Evolutionary conservation across 108 stramenopile genomes (phyloP), one percentile per base, ranked within the genome.

Genomic region (Fistulifera solaris): DNA sequence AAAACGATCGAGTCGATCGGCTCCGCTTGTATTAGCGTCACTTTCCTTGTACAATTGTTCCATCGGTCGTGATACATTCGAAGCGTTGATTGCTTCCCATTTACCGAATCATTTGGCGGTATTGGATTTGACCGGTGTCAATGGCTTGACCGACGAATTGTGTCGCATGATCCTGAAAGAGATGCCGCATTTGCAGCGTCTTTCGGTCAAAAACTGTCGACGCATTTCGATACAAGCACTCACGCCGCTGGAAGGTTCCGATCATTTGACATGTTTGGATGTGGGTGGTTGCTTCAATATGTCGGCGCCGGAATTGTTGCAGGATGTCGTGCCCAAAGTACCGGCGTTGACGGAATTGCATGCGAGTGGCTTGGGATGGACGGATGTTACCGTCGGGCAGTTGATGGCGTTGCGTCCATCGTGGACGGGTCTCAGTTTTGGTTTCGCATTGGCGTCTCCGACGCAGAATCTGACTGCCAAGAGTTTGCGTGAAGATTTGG

Each of bases 171-270:
- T 63, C 56, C 52, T 62, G 40, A 44, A 45, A 67, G 52, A 48
- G 43, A 74, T 48, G 43, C 64, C 67, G 8, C 53, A 79, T 15
- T 56, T 89, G 43, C 45, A 59, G 50, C 77, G 83, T 1, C 59
- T 89, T 0, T 71, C 71, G 45, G 42, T 89, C 23, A 89, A 89
- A 55, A 89, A 89, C 57, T 83, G 81, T 61, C 76, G 87, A 11
- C 79, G 84, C 27, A 40, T 88, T 26, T 82, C 87, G n/a, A 56
- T 58, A 1, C 28, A 39, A 1, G 23, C 65, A 8, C 11, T 45
- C 3, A 45, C 4, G 11, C 16, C 16, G 3, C 16, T 45, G 19
- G 44, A 19, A 11, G 40, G 44, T 16, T 40, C 45, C 0, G 42
- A 65, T 45, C 27, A 16, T 1, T 63, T 89, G 41, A 54, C 44